These are phyloP conservation scores for Candida fluviatilis DNA, from an alignment of 805 yeast genomes.

Conservation along the genomic window DNA sequence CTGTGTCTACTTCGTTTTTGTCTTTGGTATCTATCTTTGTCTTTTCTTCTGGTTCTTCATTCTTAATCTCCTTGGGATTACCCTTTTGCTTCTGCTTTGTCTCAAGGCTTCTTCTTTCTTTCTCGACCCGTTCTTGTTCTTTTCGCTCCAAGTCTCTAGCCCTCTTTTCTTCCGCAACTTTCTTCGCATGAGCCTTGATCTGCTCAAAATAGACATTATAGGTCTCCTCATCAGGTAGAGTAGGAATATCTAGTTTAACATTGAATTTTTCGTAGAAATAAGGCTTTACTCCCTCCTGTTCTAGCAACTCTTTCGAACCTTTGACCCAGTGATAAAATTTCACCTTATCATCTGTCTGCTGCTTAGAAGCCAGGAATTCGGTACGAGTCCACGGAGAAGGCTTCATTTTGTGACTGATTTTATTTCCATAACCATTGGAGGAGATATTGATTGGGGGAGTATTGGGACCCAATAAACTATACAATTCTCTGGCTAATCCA, in stretches of 20 bases:
- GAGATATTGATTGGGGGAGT: conserved; percentile 69
- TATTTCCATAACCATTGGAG: conserved; percentile 48
- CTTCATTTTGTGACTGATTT: conserved; percentile 57
- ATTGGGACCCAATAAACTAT: conserved; percentile 83
- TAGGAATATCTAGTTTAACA: conserved; percentile 64
- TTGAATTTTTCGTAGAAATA: conserved; percentile 76
- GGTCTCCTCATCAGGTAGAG: conserved; percentile 55
- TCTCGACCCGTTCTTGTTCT: conserved; percentile 11
- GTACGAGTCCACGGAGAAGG: conserved; percentile 82
- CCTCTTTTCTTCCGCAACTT: conserved; percentile 12
- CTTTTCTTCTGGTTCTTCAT: conserved; percentile 22
- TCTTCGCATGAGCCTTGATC: conserved; percentile 23
- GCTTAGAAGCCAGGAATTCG: conserved; percentile 51
- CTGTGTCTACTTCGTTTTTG: conserved; percentile 10
- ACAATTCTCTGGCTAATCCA: conserved; percentile 88
- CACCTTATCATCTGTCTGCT: conserved; percentile 46
- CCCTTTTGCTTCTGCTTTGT: conserved; percentile 3
- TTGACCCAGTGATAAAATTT: conserved; percentile 80
- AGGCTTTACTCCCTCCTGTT: conserved; percentile 32
- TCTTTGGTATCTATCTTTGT: conserved; percentile 8
- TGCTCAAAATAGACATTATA: conserved; percentile 50
- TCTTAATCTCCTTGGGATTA: conserved; percentile 2
- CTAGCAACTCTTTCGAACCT: conserved; percentile 52
- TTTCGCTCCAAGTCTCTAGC: conserved; percentile 11
- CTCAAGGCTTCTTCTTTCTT: conserved; percentile 10